Evolutionary conservation across 495 filamentous ascomycete species (phyloP).

Genomic region (Symbiotaphrina buchneri): DNA sequence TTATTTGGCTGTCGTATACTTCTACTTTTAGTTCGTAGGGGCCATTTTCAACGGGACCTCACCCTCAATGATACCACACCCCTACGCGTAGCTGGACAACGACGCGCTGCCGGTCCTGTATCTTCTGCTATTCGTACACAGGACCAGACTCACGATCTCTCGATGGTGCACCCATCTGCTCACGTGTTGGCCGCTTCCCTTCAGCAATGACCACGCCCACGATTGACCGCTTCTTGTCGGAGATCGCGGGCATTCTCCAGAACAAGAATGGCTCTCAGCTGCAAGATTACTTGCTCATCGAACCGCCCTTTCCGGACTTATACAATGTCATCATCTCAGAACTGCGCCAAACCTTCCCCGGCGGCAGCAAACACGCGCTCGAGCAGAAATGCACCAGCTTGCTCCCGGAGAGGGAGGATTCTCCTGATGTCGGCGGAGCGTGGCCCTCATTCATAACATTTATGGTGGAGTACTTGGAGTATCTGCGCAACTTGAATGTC

Average conservation of each 20-base stretch:
- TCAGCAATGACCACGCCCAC: constrained; percentile 17
- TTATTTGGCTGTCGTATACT: too few relatives aligned
- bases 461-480: constrained; percentile 55
- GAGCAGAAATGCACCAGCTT: constrained; percentile 30
- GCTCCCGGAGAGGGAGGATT: constrained; percentile 30
- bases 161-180: not conserved
- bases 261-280: constrained; percentile 29
- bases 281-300: constrained; percentile 34
- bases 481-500: constrained; percentile 56
- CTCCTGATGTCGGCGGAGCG: constrained; percentile 30
- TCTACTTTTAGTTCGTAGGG: too few relatives aligned
- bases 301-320: constrained; percentile 37
- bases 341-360: constrained; percentile 30
- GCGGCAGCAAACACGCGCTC: constrained; percentile 24
- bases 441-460: constrained; percentile 60
- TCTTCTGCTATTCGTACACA: too few relatives aligned
- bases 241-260: constrained; percentile 27
- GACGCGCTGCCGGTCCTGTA: too few relatives aligned
- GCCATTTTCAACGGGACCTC: too few relatives aligned
- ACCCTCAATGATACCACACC: too few relatives aligned
- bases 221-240: constrained; percentile 31
- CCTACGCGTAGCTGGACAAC: too few relatives aligned
- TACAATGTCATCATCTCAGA: constrained; percentile 46
- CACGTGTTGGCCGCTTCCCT: not conserved
- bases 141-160: too few relatives aligned